Evolutionary conservation across 2,329 filamentous ascomycete genomes (phyloP), one percentile per base, ranked within the genome.

Genomic region (Colletotrichum magnum): DNA sequence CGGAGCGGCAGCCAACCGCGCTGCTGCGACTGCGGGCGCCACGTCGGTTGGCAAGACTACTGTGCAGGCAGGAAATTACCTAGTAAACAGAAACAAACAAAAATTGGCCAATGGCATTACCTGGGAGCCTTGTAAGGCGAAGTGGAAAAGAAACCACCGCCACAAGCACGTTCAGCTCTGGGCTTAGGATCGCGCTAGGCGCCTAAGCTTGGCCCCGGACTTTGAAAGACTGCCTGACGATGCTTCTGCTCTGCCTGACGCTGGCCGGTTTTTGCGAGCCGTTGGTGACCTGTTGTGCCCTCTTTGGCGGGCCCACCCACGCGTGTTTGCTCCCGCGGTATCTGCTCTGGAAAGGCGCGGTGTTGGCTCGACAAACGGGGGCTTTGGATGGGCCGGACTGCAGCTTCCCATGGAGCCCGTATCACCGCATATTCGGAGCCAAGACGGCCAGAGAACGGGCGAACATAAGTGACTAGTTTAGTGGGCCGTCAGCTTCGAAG

Each of bases 131-230:
- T 18, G 45, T 10, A 48, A 12, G 45, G 45, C 45, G 45, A 48
- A 21, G 9, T 1, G 16, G 7, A 21, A 6, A 48, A 43, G 16
- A 43, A n/a, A 43, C 15, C 16, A n/a, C 2, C 1, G 41, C 41
- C 10, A 15, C 13, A 12, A 15, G 41, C 41, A 6, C 16, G 13
- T n/a, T n/a, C 41, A 43, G 41, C 41, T 43, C 41, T 6, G 15
- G 7, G 16, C 13, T 15, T 48, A 48, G 18, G 45, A 18, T 18
- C 16, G 53, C 53, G 53, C 53, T 43, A 56, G 41, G 16, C n/a
- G 21, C 15, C 53, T 56, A 56, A 56, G 53, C 53, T 56, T 56
- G 43, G 43, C n/a, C 7, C 36, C 3, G 32, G 15, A 12, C 53
- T 10, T 24, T 32, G 12, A 41, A 56, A 56, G 32, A 12, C 32